Conservation (phyloP, 345 rosid species). For the Nephelium lappaceum region DNA sequence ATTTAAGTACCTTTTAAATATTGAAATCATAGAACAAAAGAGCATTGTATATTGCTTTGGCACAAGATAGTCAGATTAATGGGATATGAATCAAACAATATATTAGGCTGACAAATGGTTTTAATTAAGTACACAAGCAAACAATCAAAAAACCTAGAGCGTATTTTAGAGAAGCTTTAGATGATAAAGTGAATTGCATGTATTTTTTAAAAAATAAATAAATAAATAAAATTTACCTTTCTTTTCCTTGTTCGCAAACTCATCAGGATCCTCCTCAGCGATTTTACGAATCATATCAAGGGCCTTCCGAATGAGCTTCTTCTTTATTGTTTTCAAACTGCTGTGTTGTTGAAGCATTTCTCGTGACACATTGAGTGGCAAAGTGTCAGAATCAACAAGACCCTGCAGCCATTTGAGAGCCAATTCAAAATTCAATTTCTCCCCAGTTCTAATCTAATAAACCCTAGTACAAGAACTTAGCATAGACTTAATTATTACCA, state of each 20-base stretch:
- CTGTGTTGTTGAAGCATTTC: constrained; percentile 99
- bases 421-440: neutral
- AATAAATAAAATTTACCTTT: constrained; percentile 46
- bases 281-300: constrained; percentile 92
- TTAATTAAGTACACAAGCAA: neutral
- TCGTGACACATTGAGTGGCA: constrained; percentile 91
- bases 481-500: constrained; percentile 42
- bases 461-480: neutral
- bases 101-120: neutral
- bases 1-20: neutral
- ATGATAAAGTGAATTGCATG: neutral
- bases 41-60: neutral
- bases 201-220: too few relatives aligned
- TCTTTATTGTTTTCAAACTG: constrained; percentile 96
- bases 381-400: constrained; percentile 95
- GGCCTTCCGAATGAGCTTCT: constrained; percentile 95
- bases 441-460: neutral
- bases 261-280: constrained; percentile 94
- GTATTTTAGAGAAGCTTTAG: neutral
- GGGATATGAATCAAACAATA: neutral
- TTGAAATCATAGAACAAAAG: neutral
- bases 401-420: constrained; percentile 56
- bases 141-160: neutral
- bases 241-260: constrained; percentile 69
- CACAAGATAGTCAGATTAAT: neutral